Percentiles rank a stretch among this genome's conserved stretches.
phyloP scores from a whole-genome alignment of 495 filamentous ascomycete genomes.

The Lepraria neglecta region DNA sequence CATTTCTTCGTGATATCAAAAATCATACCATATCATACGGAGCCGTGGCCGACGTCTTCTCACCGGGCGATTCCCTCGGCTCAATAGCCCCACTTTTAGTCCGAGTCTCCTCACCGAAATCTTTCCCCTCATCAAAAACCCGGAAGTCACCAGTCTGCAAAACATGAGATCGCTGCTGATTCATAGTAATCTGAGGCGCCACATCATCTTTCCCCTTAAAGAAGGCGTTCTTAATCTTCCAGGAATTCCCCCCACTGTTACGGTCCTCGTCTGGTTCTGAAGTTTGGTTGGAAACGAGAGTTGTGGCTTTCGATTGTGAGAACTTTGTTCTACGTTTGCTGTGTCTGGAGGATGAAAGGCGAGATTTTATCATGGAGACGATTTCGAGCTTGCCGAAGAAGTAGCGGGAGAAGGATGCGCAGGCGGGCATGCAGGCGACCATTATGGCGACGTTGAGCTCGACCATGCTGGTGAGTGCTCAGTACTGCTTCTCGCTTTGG shows the following conservation, averaged over 20 bases:
- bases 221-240: not conserved
- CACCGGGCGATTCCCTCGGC: not conserved
- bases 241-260: not conserved
- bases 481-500: not conserved
- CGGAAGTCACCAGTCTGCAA: not conserved
- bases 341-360: not conserved
- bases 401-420: conserved; percentile 12
- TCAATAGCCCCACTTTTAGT: not conserved
- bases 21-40: conserved; percentile 10
- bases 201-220: too few species aligned
- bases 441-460: conserved; percentile 19
- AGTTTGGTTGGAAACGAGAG: not conserved
- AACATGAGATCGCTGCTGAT: not conserved
- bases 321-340: not conserved
- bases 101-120: not conserved
- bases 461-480: conserved; percentile 3
- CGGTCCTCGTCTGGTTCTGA: not conserved
- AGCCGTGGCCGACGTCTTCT: not conserved
- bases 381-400: not conserved
- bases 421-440: conserved; percentile 20
- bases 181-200: not conserved
- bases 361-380: not conserved
- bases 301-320: not conserved
- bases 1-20: too few species aligned
- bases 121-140: not conserved